Evolutionary conservation across 2,329 filamentous ascomycete species (phyloP).

Genomic region (Fusarium neocosmosporiellum): DNA sequence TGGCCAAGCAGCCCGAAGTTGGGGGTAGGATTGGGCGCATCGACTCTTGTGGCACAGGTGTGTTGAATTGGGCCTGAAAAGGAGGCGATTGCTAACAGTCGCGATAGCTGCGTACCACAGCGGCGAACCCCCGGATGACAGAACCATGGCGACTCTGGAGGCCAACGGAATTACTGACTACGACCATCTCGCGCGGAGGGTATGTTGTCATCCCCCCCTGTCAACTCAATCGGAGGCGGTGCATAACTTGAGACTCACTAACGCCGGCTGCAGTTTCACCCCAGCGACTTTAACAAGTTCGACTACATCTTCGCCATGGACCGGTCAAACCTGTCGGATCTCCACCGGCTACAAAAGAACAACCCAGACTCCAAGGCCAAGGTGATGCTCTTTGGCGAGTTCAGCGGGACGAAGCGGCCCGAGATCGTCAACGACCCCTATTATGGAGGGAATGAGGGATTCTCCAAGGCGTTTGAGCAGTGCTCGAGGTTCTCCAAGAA

Average conservation of each 20-base stretch:
- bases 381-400: conserved; percentile 87
- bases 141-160: conserved; percentile 83
- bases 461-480: conserved; percentile 89
- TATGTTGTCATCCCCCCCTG: conserved; percentile 50
- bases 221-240: background rate
- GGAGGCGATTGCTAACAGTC: conserved; percentile 9
- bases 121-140: conserved; percentile 79
- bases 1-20: conserved; percentile 71
- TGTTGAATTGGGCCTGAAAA: conserved; percentile 5
- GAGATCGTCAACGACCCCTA: conserved; percentile 91
- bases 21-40: conserved; percentile 71
- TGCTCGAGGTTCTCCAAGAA: conserved; percentile 79
- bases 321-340: conserved; percentile 78
- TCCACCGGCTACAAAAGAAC: conserved; percentile 70
- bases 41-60: conserved; percentile 88
- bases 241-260: conserved; percentile 4
- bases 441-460: conserved; percentile 86
- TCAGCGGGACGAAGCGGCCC: conserved; percentile 70
- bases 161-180: conserved; percentile 82
- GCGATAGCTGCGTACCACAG: conserved; percentile 81
- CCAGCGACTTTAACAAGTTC: conserved; percentile 82
- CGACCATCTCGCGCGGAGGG: conserved; percentile 79
- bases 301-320: conserved; percentile 99
- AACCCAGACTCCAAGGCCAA: conserved; percentile 69
- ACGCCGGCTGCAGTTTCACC: conserved; percentile 56